A percentile compares a stretch with the other conserved stretches of the same genome.
phyloP scores from a whole-genome alignment of 495 filamentous ascomycete species.

The Clohesyomyces aquaticus region DNA sequence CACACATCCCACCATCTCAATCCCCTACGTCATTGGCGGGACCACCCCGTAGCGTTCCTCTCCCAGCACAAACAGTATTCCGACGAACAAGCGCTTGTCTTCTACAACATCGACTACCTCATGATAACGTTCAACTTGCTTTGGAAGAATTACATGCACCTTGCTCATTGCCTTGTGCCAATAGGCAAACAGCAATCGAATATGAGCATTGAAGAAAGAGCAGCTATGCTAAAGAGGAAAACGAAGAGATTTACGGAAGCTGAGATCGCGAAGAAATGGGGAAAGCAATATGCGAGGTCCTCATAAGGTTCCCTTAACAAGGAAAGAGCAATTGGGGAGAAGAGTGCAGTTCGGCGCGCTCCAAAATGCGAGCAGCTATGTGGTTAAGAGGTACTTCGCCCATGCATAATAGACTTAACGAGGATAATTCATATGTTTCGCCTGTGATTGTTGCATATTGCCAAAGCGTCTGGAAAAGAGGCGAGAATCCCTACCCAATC shows the following conservation, averaged over 20 bases:
- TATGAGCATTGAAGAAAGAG: slow-evolving; percentile 63
- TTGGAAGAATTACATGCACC: slow-evolving; percentile 63
- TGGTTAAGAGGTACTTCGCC: too few species aligned
- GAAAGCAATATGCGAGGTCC: slow-evolving; percentile 31
- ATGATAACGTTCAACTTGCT: slow-evolving; percentile 66
- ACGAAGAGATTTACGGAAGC: slow-evolving; percentile 63
- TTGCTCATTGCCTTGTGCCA: slow-evolving; percentile 68
- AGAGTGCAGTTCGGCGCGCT: too few species aligned
- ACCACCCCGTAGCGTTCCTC: slow-evolving; percentile 70
- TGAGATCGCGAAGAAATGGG: slow-evolving; percentile 52
- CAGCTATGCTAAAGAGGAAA: slow-evolving; percentile 64
- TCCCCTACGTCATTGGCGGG: slow-evolving; percentile 72
- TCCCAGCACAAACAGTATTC: slow-evolving; percentile 63
- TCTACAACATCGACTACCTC: slow-evolving; percentile 72
- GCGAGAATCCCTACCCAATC: too few species aligned
- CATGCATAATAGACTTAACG: too few species aligned
- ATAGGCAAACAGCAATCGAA: slow-evolving; percentile 65
- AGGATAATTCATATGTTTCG: too few species aligned
- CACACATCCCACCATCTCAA: slow-evolving; percentile 79
- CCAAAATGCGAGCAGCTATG: too few species aligned
- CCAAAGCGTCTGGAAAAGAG: too few species aligned
- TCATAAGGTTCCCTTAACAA: too few species aligned
- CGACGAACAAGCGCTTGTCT: slow-evolving; percentile 65
- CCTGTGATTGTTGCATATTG: too few species aligned
- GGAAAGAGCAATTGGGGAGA: too few species aligned